Conservation (phyloP, 768 basidiomycete genomes). For the Fistulinella prunicolor region DNA sequence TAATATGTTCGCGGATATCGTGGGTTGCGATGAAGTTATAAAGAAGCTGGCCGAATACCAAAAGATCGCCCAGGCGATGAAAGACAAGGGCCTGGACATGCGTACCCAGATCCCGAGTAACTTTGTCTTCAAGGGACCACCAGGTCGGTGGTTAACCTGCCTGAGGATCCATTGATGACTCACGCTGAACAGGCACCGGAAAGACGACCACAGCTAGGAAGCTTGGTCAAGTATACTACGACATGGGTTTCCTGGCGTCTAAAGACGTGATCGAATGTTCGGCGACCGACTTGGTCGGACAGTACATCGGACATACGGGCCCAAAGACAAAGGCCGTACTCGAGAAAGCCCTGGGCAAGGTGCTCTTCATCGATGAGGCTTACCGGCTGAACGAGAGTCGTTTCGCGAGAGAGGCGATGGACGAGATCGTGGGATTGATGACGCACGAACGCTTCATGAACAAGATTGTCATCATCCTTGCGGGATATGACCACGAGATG, state of each 20-base stretch:
- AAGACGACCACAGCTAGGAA: constrained; percentile 65
- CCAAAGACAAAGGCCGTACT: constrained; percentile 61
- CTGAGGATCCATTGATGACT: neutral
- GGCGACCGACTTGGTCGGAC: constrained; percentile 65
- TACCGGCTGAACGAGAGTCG: constrained; percentile 61
- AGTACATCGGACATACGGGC: constrained; percentile 72
- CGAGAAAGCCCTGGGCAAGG: constrained; percentile 63
- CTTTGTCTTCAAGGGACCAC: constrained; percentile 74
- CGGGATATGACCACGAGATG: constrained; percentile 71
- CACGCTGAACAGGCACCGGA: constrained; percentile 48
- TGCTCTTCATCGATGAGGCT: constrained; percentile 73
- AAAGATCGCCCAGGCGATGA: constrained; percentile 44
- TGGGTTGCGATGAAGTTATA: constrained; percentile 58
- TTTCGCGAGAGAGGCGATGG: constrained; percentile 72
- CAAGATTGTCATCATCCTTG: constrained; percentile 66
- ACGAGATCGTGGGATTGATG: constrained; percentile 66
- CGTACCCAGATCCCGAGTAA: constrained; percentile 54
- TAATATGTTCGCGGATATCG: constrained; percentile 60
- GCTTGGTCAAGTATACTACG: constrained; percentile 60
- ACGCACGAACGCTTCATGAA: constrained; percentile 56
- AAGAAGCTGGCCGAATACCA: constrained; percentile 50
- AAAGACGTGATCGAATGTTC: constrained; percentile 63
- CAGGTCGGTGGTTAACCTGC: constrained; percentile 38
- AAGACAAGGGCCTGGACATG: constrained; percentile 41
- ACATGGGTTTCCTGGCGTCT: constrained; percentile 57